Evolutionary conservation across 176 grass and related monocot genomes (phyloP).

Genomic region (Rhynchospora pubera): DNA sequence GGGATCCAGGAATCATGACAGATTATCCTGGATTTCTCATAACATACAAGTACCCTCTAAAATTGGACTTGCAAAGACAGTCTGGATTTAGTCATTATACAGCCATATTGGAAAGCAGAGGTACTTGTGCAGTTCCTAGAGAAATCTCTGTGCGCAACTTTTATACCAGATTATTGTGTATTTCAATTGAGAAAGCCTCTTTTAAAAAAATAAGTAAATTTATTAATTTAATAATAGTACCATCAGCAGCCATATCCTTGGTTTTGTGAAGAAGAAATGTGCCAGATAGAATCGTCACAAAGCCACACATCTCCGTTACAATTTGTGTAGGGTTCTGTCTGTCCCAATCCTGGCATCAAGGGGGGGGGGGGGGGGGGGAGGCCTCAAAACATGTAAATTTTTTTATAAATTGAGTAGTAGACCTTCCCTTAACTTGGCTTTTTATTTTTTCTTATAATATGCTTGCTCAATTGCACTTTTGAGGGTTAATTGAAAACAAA

Average conservation of each 20-base stretch:
- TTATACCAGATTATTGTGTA: not conserved
- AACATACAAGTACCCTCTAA: no score
- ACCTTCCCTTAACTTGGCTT: not conserved
- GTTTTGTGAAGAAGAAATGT: slow-evolving; percentile 79
- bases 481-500: not conserved
- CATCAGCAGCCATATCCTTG: slow-evolving; percentile 64
- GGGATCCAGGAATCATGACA: no score
- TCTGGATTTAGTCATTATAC: not conserved
- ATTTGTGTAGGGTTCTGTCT: slow-evolving; percentile 80
- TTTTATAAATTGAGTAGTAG: not conserved
- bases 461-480: not conserved
- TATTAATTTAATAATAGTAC: no score
- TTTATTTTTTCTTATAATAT: not conserved
- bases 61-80: not conserved
- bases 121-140: not conserved
- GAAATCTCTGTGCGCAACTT: not conserved
- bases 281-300: slow-evolving; percentile 75
- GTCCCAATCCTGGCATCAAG: slow-evolving; percentile 48
- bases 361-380: no score
- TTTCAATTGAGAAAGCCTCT: not conserved
- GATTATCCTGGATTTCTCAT: no score
- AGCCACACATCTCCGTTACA: slow-evolving; percentile 66
- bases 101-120: not conserved
- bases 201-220: not conserved
- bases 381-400: not conserved